Evolutionary conservation across 2,329 filamentous ascomycete genomes (phyloP).

Genomic region (Apiospora pterosperma): DNA sequence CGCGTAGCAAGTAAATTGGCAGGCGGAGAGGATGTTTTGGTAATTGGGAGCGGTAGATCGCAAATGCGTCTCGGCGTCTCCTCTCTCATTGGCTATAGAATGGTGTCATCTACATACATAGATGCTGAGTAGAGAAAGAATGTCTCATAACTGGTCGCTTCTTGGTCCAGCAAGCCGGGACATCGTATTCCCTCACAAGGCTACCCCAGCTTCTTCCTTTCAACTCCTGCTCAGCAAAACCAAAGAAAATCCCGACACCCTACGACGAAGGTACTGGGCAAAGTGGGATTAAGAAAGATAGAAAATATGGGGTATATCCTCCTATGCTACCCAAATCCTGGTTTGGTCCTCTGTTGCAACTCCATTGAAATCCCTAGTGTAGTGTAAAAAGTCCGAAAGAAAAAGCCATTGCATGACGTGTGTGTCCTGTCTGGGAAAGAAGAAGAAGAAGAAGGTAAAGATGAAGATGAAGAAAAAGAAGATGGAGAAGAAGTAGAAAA

Average conservation of each 20-base stretch:
- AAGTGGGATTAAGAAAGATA: neutral
- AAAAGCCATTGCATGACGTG: neutral
- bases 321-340: constrained; percentile 4
- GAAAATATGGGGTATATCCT: constrained; percentile 14
- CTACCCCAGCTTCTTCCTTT: neutral
- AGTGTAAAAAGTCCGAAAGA: neutral
- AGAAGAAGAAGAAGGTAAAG: neutral
- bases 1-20: neutral
- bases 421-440: neutral
- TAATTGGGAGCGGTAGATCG: neutral
- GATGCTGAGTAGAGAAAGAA: neutral
- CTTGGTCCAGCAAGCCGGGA: neutral
- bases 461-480: no score
- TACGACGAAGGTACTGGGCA: neutral
- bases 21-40: neutral
- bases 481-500: neutral
- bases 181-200: neutral
- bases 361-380: constrained; percentile 4
- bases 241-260: neutral
- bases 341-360: neutral
- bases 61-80: neutral
- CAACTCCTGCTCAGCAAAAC: neutral
- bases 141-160: neutral
- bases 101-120: neutral
- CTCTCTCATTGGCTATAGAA: neutral